Conservation (phyloP, 2,329 filamentous ascomycete species). For the Aspergillus uvarum region DNA sequence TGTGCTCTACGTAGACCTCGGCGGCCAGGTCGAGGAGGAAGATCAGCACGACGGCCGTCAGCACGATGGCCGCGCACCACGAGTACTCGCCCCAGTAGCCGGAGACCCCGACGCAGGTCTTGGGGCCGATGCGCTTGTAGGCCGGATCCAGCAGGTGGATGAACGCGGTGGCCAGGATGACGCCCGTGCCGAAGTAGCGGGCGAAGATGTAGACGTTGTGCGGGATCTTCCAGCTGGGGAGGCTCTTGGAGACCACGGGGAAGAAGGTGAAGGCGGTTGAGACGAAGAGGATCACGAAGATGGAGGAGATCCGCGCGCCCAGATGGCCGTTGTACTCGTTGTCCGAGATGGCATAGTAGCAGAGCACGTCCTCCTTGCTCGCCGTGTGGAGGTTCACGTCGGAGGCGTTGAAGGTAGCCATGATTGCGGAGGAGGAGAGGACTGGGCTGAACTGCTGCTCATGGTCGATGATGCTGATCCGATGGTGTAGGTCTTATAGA, state of each 20-base stretch:
- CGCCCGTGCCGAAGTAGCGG: slow-evolving; percentile 16
- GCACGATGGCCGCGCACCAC: slow-evolving; percentile 15
- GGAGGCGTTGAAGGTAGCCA: slow-evolving; percentile 9
- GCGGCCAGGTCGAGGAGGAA: slow-evolving; percentile 46
- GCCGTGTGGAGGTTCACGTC: slow-evolving; percentile 11
- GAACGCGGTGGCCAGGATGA: slow-evolving; percentile 17
- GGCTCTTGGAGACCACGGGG: slow-evolving; percentile 11
- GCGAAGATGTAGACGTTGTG: slow-evolving; percentile 15
- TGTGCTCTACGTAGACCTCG: slow-evolving; percentile 52
- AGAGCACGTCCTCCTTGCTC: slow-evolving; percentile 10
- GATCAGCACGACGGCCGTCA: slow-evolving; percentile 8
- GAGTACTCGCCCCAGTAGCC: slow-evolving; percentile 15
- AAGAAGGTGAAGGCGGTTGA: slow-evolving; percentile 15
- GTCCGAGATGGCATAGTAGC: slow-evolving; percentile 11
- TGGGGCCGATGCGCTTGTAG: slow-evolving; percentile 15
- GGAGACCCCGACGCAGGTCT: slow-evolving; percentile 14
- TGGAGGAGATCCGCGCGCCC: slow-evolving; percentile 14
- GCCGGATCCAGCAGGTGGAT: slow-evolving; percentile 17
- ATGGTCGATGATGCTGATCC: background rate
- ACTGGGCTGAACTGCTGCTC: background rate
- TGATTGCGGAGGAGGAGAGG: background rate
- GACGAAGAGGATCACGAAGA: slow-evolving; percentile 17
- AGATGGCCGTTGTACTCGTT: slow-evolving; percentile 16
- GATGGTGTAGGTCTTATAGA: background rate
- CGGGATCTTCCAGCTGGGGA: slow-evolving; percentile 11